Conservation (phyloP, 129 eudicot species). For the Flaveria linearis region DNA sequence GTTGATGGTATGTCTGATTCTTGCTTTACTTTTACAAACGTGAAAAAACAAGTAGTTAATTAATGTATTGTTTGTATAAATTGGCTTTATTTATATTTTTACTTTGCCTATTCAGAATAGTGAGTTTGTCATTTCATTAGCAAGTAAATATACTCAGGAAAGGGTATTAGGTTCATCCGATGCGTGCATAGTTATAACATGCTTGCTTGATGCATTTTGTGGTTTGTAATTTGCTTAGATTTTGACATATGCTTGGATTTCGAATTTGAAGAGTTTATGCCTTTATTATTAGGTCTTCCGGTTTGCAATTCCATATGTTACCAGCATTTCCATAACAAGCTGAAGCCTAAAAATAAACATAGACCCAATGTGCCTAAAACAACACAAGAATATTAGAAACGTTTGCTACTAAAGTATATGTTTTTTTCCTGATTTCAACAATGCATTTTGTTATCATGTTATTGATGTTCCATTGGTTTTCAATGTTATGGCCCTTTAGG, state of each 20-base stretch:
- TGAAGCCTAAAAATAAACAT: conserved; percentile 59
- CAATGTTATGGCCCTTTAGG: conserved; percentile 3
- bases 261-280: background rate
- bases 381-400: conserved; percentile 52
- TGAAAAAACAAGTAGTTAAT: background rate
- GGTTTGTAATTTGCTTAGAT: background rate
- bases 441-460: background rate
- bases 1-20: background rate
- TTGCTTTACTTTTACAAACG: background rate
- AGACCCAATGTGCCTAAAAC: conserved; percentile 68
- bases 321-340: conserved; percentile 57
- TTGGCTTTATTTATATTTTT: background rate
- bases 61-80: background rate
- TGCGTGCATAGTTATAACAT: conserved; percentile 36
- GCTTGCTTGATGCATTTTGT: background rate
- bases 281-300: conserved; percentile 43
- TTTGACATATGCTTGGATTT: background rate
- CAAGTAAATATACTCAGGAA: conserved; percentile 35
- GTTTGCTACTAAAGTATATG: background rate
- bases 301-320: conserved; percentile 64
- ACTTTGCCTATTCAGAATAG: conserved; percentile 6
- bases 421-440: background rate
- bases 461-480: background rate
- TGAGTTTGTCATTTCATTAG: conserved; percentile 43
- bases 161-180: conserved; percentile 40